Evolutionary conservation across 495 filamentous ascomycete species (phyloP).

Genomic region (Saxophila tyrrhenica): DNA sequence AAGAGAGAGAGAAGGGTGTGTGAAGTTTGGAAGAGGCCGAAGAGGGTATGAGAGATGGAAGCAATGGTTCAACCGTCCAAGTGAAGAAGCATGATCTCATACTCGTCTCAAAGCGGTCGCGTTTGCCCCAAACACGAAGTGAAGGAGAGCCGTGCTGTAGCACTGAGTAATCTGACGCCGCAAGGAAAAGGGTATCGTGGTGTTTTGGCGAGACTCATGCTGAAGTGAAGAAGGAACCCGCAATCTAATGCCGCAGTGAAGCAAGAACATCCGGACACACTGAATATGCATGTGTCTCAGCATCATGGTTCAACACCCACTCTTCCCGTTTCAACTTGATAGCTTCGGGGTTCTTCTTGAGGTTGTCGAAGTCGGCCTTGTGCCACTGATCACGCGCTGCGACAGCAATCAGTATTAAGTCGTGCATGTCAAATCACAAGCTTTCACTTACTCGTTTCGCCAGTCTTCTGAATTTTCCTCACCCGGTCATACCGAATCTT

Average conservation of each 20-base stretch:
- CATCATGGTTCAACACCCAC: conserved; percentile 29
- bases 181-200: not conserved
- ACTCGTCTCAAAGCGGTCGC: not conserved
- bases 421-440: not conserved
- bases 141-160: not conserved
- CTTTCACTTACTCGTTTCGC: conserved; percentile 19
- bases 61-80: not conserved
- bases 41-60: not conserved
- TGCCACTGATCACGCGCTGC: conserved; percentile 26
- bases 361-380: conserved; percentile 27
- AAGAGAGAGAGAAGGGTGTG: too few species aligned
- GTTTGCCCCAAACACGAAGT: not conserved
- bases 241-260: not conserved
- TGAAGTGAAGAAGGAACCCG: not conserved
- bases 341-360: conserved; percentile 26
- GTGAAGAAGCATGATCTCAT: not conserved
- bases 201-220: not conserved
- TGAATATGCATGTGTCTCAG: conserved; percentile 25
- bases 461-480: conserved; percentile 24
- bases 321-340: conserved; percentile 25
- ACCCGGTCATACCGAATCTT: conserved; percentile 28
- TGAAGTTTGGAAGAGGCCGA: not conserved
- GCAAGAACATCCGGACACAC: conserved; percentile 8
- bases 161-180: not conserved
- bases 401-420: not conserved